Base-by-base conservation (phyloP, 768 basidiomycete species). In the Boletus pseudo-olivaceus region DNA sequence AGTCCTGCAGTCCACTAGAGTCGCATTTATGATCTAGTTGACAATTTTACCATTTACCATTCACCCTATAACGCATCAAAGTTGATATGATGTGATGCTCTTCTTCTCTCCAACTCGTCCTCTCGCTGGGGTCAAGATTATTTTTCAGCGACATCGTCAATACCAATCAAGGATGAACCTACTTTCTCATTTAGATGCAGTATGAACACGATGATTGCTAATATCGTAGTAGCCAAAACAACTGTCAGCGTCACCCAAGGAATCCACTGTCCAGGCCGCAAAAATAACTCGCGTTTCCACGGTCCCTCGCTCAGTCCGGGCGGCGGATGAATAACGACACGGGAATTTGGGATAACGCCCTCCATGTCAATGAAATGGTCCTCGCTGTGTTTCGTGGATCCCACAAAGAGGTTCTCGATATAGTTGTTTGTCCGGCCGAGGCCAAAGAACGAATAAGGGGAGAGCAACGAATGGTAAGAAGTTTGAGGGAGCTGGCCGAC, bases 371-470 rank as follows among this genome's bases (percentile, higher is more conserved):
- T 93, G 60, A 78, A 92, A 66, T 96, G 92, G 33, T 84, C 67
- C 34, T 76, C 67, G 0, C 77, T 69, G 55, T 91, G 85, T 30
- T 90, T 79, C 7, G 94, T 96, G 5, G 93, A 87, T 15, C 97
- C 97, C 19, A 98, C 90, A 67, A 97, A 97, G 2, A 99, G 80
- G 69, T 98, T 98, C 78, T 99, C 97, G 64, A 99, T 94, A 73
- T 99, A 99, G 69, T 99, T 99, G 72, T 99, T 99, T 15, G 95
- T 98, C 39, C 97, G 84, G 0, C 96, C 97, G 8, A 99, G 84
- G 1, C 97, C 96, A 66, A 98, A 91, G 79, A 94, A 97, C 2
- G 93, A 83, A 66, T 98, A 98, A 1, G 97, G 97, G 1, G 92
- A 87, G 51, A 87, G 82, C 10, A 98, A 80, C 14, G 95, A 79